These are phyloP conservation scores for Panaeolus cyanescens DNA, from an alignment of 768 basidiomycete genomes.

Conservation along the genomic window DNA sequence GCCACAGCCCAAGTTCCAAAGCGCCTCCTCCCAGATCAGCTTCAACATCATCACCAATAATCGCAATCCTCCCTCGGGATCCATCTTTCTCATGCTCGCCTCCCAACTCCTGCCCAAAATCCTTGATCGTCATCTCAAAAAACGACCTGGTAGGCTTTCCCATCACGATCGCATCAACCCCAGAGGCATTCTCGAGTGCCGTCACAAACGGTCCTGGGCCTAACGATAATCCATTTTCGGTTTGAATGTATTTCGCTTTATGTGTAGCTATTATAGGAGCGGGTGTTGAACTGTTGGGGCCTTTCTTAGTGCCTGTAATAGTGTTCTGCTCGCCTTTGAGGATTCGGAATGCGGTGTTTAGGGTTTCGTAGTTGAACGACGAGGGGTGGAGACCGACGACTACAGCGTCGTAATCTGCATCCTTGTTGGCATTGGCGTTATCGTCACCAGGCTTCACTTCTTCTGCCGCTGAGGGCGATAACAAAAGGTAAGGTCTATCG, in stretches of 20 bases:
- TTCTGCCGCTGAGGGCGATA: conserved; percentile 49
- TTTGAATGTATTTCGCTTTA: conserved; percentile 52
- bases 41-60: conserved; percentile 69
- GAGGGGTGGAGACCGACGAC: conserved; percentile 63
- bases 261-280: conserved; percentile 58
- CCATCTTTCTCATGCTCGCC: not conserved
- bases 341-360: conserved; percentile 70
- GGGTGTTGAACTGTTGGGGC: conserved; percentile 5
- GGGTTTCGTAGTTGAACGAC: conserved; percentile 49
- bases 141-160: conserved; percentile 67
- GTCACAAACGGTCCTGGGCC: conserved; percentile 73
- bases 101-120: conserved; percentile 22
- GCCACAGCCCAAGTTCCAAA: conserved; percentile 57
- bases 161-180: conserved; percentile 49
- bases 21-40: conserved; percentile 69
- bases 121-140: conserved; percentile 56
- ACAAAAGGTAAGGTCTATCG: conserved; percentile 60
- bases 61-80: conserved; percentile 37
- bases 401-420: conserved; percentile 51
- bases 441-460: conserved; percentile 26
- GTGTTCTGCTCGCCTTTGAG: conserved; percentile 43
- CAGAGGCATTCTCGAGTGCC: conserved; percentile 59
- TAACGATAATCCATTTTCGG: conserved; percentile 53
- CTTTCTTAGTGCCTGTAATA: not conserved
- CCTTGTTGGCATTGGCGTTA: not conserved